These are phyloP conservation scores for Coprinellus aureogranulatus DNA, from an alignment of 768 basidiomycete genomes.

Conservation along the genomic window DNA sequence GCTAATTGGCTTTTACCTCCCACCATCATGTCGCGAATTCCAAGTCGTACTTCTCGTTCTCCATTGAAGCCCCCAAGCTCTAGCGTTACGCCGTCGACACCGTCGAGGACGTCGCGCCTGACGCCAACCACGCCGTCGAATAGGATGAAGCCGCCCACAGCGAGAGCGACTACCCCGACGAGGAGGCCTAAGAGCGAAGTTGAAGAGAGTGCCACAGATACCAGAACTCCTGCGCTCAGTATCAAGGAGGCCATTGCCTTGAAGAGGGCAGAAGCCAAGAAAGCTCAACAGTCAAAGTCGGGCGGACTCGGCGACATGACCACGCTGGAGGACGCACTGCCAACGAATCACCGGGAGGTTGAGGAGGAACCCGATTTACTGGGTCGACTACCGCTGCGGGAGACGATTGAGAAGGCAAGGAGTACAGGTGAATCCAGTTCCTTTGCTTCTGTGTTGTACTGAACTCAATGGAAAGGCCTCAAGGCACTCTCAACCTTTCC, in stretches of 20 bases:
- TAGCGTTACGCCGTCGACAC: slow-evolving; percentile 4
- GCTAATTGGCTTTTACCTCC: not conserved
- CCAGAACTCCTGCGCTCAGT: slow-evolving; percentile 39
- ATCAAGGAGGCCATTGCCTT: slow-evolving; percentile 79
- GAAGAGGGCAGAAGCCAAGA: slow-evolving; percentile 76
- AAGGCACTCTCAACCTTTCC: slow-evolving; percentile 71
- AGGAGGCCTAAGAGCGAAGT: not conserved
- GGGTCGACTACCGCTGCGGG: slow-evolving; percentile 65
- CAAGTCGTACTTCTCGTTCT: slow-evolving; percentile 12
- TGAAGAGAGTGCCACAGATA: slow-evolving; percentile 4
- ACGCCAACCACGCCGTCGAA: slow-evolving; percentile 10
- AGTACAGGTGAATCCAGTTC: slow-evolving; percentile 61
- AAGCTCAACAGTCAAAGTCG: slow-evolving; percentile 35
- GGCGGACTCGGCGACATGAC: slow-evolving; percentile 26
- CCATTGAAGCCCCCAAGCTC: slow-evolving; percentile 6
- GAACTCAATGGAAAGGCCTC: slow-evolving; percentile 46
- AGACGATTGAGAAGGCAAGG: slow-evolving; percentile 74
- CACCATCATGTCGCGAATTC: slow-evolving; percentile 19
- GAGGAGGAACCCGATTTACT: slow-evolving; percentile 52
- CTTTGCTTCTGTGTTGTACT: slow-evolving; percentile 28
- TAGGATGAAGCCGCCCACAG: slow-evolving; percentile 19
- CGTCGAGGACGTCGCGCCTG: slow-evolving; percentile 11
- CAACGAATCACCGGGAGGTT: slow-evolving; percentile 27
- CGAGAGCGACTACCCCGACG: slow-evolving; percentile 18
- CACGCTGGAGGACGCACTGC: slow-evolving; percentile 50